These are phyloP conservation scores for Verticillium tricorpus DNA, from an alignment of 2,329 filamentous ascomycete genomes.

Conservation along the genomic window DNA sequence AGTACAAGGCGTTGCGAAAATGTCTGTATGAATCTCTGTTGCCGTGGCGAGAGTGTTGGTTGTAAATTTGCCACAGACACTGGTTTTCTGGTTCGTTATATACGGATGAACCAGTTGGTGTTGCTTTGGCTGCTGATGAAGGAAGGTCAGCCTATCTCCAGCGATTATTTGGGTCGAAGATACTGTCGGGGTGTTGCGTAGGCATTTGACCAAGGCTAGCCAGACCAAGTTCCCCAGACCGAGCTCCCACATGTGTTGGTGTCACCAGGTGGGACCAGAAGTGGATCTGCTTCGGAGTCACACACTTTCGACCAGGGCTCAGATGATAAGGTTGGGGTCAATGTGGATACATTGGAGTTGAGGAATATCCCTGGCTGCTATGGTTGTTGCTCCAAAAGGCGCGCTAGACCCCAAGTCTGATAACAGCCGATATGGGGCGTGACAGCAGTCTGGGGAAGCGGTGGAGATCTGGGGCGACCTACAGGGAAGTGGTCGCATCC, in stretches of 20 bases:
- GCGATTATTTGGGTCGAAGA: background rate
- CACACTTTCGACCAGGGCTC: background rate
- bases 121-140: background rate
- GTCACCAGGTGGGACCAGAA: background rate
- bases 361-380: background rate
- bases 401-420: background rate
- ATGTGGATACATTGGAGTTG: constrained; percentile 4
- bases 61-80: background rate
- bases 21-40: background rate
- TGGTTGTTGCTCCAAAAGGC: background rate
- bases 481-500: background rate
- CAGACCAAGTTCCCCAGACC: background rate
- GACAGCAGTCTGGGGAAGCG: background rate
- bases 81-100: background rate
- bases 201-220: background rate
- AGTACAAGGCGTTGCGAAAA: background rate
- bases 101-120: background rate
- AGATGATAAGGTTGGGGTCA: constrained; percentile 11
- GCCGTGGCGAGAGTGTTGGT: background rate
- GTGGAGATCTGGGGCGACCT: background rate
- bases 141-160: background rate
- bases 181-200: background rate
- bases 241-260: background rate
- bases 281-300: background rate
- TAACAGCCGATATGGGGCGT: background rate